These are phyloP conservation scores for Hericium coralloides DNA, from an alignment of 768 basidiomycete genomes.

Conservation along the genomic window DNA sequence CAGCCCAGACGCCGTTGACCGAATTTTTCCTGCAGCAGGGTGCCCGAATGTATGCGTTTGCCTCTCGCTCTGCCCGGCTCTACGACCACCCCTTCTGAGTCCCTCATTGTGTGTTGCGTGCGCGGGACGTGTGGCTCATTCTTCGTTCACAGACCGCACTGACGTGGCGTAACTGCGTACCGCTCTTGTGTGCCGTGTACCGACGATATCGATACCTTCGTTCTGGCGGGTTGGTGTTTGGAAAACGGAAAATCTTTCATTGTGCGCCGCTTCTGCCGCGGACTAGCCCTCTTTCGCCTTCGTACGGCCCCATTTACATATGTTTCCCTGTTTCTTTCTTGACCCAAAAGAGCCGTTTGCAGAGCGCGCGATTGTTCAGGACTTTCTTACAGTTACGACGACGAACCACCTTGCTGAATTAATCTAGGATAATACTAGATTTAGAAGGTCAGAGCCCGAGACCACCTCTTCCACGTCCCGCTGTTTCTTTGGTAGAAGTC, in stretches of 20 bases:
- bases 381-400: background rate
- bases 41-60: constrained; percentile 47
- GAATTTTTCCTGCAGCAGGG: constrained; percentile 50
- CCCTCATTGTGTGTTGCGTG: constrained; percentile 1
- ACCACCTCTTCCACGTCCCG: background rate
- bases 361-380: background rate
- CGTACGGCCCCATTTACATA: no score
- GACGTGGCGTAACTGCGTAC: background rate
- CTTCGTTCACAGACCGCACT: constrained; percentile 10
- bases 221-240: background rate
- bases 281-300: no score
- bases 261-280: no score
- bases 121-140: constrained; percentile 5
- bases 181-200: no score
- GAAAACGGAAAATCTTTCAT: no score
- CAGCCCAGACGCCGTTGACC: constrained; percentile 44
- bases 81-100: constrained; percentile 15
- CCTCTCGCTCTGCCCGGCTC: constrained; percentile 21
- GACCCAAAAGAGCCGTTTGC: no score
- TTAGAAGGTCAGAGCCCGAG: constrained; percentile 2
- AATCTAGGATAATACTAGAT: constrained; percentile 1
- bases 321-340: no score
- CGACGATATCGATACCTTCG: background rate
- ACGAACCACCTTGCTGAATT: background rate
- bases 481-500: background rate